Evolutionary conservation across 2,329 filamentous ascomycete genomes (phyloP).

Genomic region (Dothideomycetidae sp.): DNA sequence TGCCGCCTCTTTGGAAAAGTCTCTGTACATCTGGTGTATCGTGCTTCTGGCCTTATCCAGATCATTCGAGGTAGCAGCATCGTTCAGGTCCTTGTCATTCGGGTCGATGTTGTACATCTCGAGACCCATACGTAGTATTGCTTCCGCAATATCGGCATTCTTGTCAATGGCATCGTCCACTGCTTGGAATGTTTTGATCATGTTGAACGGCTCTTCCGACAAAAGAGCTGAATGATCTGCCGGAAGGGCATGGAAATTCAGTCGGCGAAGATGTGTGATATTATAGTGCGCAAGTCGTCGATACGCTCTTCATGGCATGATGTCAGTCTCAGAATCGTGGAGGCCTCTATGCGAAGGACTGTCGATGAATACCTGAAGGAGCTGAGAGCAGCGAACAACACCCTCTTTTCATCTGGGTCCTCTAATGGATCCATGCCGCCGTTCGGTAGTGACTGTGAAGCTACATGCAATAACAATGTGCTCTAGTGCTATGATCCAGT

Average conservation of each 20-base stretch:
- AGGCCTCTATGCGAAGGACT: background rate
- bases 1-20: constrained; percentile 73
- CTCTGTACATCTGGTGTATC: constrained; percentile 82
- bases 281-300: constrained; percentile 75
- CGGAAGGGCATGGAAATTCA: constrained; percentile 85
- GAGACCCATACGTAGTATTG: constrained; percentile 58
- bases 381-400: constrained; percentile 70
- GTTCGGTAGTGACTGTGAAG: too few species aligned
- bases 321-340: background rate
- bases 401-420: constrained; percentile 67
- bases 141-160: constrained; percentile 71
- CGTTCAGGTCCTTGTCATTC: constrained; percentile 47
- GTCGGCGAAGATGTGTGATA: constrained; percentile 76
- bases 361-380: constrained; percentile 60
- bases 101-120: constrained; percentile 46
- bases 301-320: constrained; percentile 41
- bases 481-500: too few species aligned
- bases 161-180: constrained; percentile 79
- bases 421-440: constrained; percentile 50
- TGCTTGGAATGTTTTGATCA: constrained; percentile 61
- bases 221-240: constrained; percentile 72
- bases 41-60: constrained; percentile 87
- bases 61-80: constrained; percentile 56
- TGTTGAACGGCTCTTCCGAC: constrained; percentile 65
- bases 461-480: too few species aligned